Conservation (phyloP, 2,329 filamentous ascomycete genomes). For the Fusarium continuum region DNA sequence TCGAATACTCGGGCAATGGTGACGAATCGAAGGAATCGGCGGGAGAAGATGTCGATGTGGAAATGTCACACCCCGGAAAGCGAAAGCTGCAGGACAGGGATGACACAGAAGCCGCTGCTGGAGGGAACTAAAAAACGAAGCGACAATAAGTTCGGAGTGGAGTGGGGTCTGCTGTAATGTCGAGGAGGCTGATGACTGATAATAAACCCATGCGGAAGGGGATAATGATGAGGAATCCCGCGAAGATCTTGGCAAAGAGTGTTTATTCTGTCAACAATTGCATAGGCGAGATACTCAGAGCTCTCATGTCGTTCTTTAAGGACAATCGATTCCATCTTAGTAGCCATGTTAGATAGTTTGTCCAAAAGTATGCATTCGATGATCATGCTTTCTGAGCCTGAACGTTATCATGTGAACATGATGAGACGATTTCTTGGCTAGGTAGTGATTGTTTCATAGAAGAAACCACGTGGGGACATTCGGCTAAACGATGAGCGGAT, state of each 20-base stretch:
- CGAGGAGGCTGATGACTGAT: slow-evolving; percentile 3
- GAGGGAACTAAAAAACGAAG: slow-evolving; percentile 4
- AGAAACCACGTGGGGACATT: neutral
- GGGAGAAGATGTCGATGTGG: slow-evolving; percentile 50
- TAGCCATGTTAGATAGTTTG: slow-evolving; percentile 8
- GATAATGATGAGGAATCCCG: slow-evolving; percentile 17
- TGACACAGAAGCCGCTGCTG: slow-evolving; percentile 32
- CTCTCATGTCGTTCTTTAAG: neutral
- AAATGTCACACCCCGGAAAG: slow-evolving; percentile 54
- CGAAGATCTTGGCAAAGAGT: neutral
- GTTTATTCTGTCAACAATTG: neutral
- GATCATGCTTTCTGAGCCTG: neutral
- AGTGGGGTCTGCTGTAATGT: slow-evolving; percentile 6
- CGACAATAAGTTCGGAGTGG: neutral
- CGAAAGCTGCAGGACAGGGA: slow-evolving; percentile 61
- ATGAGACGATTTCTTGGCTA: neutral
- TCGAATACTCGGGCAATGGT: slow-evolving; percentile 71
- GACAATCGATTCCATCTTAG: neutral
- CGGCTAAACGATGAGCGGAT: neutral
- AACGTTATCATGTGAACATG: neutral
- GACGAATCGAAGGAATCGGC: slow-evolving; percentile 30
- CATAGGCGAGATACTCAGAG: slow-evolving; percentile 2
- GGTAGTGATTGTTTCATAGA: neutral
- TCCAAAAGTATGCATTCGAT: slow-evolving; percentile 1
- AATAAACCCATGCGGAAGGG: slow-evolving; percentile 5